Evolutionary conservation across 1,284 basidiomycete species (phyloP).

Genomic region (Pseudozyma pruni): DNA sequence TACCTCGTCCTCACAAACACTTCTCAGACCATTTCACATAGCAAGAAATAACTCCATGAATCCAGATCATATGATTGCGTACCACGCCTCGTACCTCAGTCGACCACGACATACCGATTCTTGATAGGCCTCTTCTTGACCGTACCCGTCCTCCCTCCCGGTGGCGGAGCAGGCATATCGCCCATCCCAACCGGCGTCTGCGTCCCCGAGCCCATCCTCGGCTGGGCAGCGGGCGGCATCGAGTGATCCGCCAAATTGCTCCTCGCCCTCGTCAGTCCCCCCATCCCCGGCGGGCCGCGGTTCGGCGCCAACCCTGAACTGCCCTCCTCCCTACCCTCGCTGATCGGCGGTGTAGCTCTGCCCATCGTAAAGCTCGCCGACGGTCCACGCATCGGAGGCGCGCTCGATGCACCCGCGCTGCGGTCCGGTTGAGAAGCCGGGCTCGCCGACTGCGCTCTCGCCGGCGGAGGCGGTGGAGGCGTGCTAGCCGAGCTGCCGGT

Average conservation of each 20-base stretch:
- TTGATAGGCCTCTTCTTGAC: slow-evolving; percentile 65
- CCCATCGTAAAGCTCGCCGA: slow-evolving; percentile 27
- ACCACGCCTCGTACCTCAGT: slow-evolving; percentile 33
- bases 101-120: slow-evolving; percentile 64
- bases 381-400: slow-evolving; percentile 36
- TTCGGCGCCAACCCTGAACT: slow-evolving; percentile 27
- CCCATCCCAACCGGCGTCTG: slow-evolving; percentile 27
- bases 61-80: not conserved
- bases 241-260: slow-evolving; percentile 59
- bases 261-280: slow-evolving; percentile 33
- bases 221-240: slow-evolving; percentile 56
- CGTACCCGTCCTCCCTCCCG: slow-evolving; percentile 38
- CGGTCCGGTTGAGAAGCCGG: slow-evolving; percentile 52
- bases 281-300: slow-evolving; percentile 25
- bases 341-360: slow-evolving; percentile 46
- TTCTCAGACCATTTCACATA: too few species aligned
- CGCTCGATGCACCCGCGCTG: slow-evolving; percentile 28
- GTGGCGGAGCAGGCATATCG: slow-evolving; percentile 40
- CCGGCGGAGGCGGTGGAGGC: slow-evolving; percentile 60
- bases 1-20: not conserved
- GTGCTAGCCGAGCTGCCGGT: slow-evolving; percentile 48
- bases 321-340: slow-evolving; percentile 36
- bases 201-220: slow-evolving; percentile 25
- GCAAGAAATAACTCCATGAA: too few species aligned
- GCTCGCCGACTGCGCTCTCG: slow-evolving; percentile 54